These are phyloP conservation scores for Talaromyces sp. DNA, from an alignment of 2,329 filamentous ascomycete genomes.

Conservation along the genomic window DNA sequence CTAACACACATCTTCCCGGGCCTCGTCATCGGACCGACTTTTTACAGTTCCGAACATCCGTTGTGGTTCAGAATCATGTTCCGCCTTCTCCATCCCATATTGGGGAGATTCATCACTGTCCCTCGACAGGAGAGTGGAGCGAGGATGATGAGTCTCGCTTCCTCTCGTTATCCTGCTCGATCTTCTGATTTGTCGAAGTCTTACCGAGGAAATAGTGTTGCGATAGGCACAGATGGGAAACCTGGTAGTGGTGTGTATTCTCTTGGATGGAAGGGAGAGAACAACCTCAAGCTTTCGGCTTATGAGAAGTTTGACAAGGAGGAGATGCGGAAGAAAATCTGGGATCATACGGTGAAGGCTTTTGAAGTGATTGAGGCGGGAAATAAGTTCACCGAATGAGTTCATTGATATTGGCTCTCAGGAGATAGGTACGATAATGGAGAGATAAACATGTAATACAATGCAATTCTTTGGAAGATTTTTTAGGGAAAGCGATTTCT, in stretches of 20 bases:
- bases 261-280: slow-evolving; percentile 14
- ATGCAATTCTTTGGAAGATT: too few relatives aligned
- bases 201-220: background rate
- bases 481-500: too few relatives aligned
- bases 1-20: slow-evolving; percentile 18
- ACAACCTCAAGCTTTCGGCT: background rate
- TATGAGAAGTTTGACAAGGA: slow-evolving; percentile 19
- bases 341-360: slow-evolving; percentile 16
- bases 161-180: slow-evolving; percentile 13
- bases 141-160: slow-evolving; percentile 18
- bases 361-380: slow-evolving; percentile 15
- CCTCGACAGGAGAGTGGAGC: slow-evolving; percentile 16
- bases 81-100: slow-evolving; percentile 6
- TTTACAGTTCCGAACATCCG: slow-evolving; percentile 3
- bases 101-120: slow-evolving; percentile 6
- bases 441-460: background rate
- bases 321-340: slow-evolving; percentile 17
- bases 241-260: slow-evolving; percentile 17
- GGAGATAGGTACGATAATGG: background rate
- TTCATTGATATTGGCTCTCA: background rate
- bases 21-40: slow-evolving; percentile 9
- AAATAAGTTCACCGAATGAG: slow-evolving; percentile 1
- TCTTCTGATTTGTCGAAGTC: background rate
- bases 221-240: slow-evolving; percentile 10
- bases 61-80: slow-evolving; percentile 17